Evolutionary conservation across 2,329 filamentous ascomycete species (phyloP).

Genomic region (Knufia fluminis): DNA sequence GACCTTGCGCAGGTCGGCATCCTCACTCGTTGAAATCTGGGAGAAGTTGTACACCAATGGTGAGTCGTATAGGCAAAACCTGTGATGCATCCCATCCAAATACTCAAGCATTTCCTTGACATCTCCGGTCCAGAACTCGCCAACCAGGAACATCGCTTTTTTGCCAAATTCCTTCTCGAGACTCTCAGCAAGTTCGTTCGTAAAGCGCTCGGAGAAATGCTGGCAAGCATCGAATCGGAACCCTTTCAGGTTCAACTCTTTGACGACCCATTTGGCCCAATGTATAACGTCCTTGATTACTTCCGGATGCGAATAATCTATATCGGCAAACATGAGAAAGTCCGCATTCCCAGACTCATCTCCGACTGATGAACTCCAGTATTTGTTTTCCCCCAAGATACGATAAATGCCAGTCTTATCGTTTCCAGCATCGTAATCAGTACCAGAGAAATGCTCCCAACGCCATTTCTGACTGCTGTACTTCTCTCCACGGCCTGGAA

Average conservation of each 20-base stretch:
- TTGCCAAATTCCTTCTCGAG: slow-evolving; percentile 41
- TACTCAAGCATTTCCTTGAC: slow-evolving; percentile 45
- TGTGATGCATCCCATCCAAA: slow-evolving; percentile 46
- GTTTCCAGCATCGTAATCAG: slow-evolving; percentile 48
- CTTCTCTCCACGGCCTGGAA: slow-evolving; percentile 46
- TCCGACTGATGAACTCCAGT: slow-evolving; percentile 27
- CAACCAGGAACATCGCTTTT: slow-evolving; percentile 27
- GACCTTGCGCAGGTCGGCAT: slow-evolving; percentile 49
- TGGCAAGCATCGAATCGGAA: slow-evolving; percentile 60
- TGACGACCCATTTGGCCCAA: slow-evolving; percentile 55
- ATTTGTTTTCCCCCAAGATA: slow-evolving; percentile 50
- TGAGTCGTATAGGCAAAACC: slow-evolving; percentile 53
- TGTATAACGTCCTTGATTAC: slow-evolving; percentile 50
- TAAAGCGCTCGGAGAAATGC: slow-evolving; percentile 54
- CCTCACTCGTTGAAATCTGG: slow-evolving; percentile 44
- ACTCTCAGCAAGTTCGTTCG: slow-evolving; percentile 46
- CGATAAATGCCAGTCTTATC: slow-evolving; percentile 51
- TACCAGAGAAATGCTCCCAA: slow-evolving; percentile 53
- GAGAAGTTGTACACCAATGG: slow-evolving; percentile 59
- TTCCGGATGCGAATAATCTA: slow-evolving; percentile 52
- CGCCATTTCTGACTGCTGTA: slow-evolving; percentile 51
- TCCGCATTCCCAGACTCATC: slow-evolving; percentile 58
- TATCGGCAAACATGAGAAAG: slow-evolving; percentile 57
- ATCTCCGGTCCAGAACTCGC: slow-evolving; percentile 49
- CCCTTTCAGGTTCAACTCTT: slow-evolving; percentile 48